phyloP scores from a whole-genome alignment of 1,284 basidiomycete species.

The Trametes hirsuta region DNA sequence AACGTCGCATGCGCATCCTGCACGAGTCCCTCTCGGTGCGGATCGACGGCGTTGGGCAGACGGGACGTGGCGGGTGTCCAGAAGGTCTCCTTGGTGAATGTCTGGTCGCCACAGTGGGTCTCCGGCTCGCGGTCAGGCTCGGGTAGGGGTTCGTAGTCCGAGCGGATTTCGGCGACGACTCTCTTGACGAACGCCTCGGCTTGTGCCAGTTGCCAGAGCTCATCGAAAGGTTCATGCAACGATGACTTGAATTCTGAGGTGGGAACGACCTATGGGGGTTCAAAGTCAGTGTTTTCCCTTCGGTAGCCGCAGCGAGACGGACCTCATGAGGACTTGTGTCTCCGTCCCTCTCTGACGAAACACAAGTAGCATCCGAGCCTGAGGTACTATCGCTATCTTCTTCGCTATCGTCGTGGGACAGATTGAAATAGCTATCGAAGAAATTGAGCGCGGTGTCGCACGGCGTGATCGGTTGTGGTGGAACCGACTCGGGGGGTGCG shows the following conservation, averaged over 20 bases:
- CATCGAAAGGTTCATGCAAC: background rate
- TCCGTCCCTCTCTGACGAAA: background rate
- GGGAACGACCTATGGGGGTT: background rate
- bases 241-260: background rate
- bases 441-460: background rate
- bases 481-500: background rate
- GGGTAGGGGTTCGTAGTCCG: background rate
- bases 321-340: background rate
- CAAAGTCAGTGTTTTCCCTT: background rate
- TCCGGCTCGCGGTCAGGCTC: background rate
- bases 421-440: background rate
- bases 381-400: background rate
- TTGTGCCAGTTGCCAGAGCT: background rate
- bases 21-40: background rate
- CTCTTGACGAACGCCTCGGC: background rate
- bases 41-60: background rate
- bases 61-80: background rate
- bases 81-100: background rate
- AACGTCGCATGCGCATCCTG: background rate
- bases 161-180: background rate
- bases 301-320: background rate
- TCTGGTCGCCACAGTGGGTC: background rate
- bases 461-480: background rate
- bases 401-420: background rate
- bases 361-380: background rate